Base-by-base conservation (phyloP, 257 asterid genomes). In the Voacanga thouarsii region DNA sequence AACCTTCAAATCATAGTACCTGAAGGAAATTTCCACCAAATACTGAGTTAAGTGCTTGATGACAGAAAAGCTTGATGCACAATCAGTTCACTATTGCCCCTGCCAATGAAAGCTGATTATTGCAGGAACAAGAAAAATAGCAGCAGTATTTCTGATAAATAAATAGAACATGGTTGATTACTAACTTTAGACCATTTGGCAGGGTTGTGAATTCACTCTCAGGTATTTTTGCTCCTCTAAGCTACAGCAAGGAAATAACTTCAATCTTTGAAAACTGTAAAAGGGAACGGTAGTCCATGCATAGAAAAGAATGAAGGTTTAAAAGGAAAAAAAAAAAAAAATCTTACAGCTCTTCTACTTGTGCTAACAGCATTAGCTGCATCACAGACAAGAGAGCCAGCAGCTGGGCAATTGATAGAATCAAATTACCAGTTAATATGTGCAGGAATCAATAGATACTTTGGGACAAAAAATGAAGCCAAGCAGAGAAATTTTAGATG, bases 281-380 rank as follows among this genome's bases (percentile, higher is more conserved):
- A 43, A 44, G 11, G 61, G 7, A 77, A 60, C 47, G 28, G 43
- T 53, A 65, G 15, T 59, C 82, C 4, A 21, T 51, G 59, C 15
- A 78, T 10, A 18, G 28, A 68, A 80, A 28, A 8, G 28, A 30
- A 16, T 11, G 39, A 18, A 71, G n/a, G n/a, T n/a, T n/a, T n/a
- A n/a, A n/a, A n/a, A n/a, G n/a, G n/a, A n/a, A n/a, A n/a, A 47
- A 74, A 56, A 55, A 16, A 55, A 19, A 12, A 0, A 26, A 64
- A 76, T 71, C 99, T 85, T 88, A 95, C 99, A 75, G 99, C 99
- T 89, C 99, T 85, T 93, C 92, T 89, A 77, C 97, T 94, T 74
- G 97, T 92, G 87, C 99, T 95, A 76, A 76, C 97, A 21, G 98
- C 98, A 74, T 56, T 80, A 75, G 99, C 97, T 72, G 87, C 89